phyloP scores from a whole-genome alignment of 176 grass and related monocot species.

The Triticum timopheevii region DNA sequence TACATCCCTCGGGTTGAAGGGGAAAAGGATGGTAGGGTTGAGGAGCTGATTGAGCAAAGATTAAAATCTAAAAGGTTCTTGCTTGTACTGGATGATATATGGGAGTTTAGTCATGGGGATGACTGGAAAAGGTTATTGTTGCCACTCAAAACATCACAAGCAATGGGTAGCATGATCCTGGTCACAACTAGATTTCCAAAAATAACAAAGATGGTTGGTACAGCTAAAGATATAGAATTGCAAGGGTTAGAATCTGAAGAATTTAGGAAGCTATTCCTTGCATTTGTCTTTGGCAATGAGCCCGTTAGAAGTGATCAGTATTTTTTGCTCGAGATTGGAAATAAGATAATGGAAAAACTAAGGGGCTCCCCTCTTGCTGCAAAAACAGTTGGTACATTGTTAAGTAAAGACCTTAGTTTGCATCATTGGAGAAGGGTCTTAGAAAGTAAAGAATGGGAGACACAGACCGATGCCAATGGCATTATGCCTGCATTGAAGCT shows the following conservation, averaged over 20 bases:
- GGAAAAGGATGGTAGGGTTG: background rate
- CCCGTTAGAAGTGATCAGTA: background rate
- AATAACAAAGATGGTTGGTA: background rate
- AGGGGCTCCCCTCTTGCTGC: too few species aligned
- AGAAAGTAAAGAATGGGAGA: too few species aligned
- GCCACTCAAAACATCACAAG: background rate
- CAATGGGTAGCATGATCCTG: background rate
- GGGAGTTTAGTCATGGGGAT: background rate
- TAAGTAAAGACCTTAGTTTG: too few species aligned
- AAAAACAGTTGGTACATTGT: too few species aligned
- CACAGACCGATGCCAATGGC: too few species aligned
- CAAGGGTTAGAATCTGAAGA: background rate
- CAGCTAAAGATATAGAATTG: background rate
- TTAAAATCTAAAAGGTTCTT: background rate
- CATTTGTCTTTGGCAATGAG: background rate
- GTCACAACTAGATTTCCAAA: background rate
- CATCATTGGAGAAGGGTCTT: too few species aligned
- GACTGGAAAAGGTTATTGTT: background rate
- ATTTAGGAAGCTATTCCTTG: background rate
- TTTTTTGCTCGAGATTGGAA: too few species aligned
- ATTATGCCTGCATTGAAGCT: background rate
- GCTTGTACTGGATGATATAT: constrained; percentile 35
- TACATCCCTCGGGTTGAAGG: rapidly evolving
- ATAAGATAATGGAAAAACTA: too few species aligned
- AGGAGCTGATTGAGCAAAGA: background rate